phyloP scores from a whole-genome alignment of 116 monocot species.

The Phalaenopsis hybrid region DNA sequence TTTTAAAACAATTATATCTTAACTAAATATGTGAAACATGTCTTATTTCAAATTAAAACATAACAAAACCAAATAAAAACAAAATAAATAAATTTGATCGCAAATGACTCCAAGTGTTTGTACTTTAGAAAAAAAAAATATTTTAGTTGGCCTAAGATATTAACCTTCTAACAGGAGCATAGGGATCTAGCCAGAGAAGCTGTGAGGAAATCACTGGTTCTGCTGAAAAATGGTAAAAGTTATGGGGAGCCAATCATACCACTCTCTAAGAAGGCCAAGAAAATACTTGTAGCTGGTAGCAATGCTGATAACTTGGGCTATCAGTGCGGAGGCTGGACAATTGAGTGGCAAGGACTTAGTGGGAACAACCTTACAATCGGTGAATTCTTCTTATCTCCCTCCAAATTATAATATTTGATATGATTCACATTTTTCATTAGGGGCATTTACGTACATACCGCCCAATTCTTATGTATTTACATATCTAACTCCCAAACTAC shows the following conservation, averaged over 20 bases:
- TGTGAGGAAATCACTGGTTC: constrained; percentile 49
- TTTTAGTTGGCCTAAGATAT: not conserved
- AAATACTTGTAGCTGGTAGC: constrained; percentile 41
- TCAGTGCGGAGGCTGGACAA: constrained; percentile 60
- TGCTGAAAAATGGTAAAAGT: constrained; percentile 41
- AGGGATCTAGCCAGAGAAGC: constrained; percentile 40
- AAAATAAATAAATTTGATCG: too few species aligned
- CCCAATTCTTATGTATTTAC: too few species aligned
- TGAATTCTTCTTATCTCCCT: not conserved
- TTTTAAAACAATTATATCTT: too few species aligned
- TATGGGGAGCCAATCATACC: constrained; percentile 21
- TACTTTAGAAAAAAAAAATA: too few species aligned
- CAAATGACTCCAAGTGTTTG: too few species aligned
- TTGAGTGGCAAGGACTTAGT: constrained; percentile 40
- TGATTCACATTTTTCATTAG: not conserved
- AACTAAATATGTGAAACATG: too few species aligned
- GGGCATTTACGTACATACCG: too few species aligned
- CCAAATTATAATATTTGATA: not conserved
- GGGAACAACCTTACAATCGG: constrained; percentile 47
- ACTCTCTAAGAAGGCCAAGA: constrained; percentile 40
- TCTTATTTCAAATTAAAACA: too few species aligned
- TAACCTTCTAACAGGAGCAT: constrained; percentile 28
- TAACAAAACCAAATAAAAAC: too few species aligned
- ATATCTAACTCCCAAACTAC: too few species aligned
- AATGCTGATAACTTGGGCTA: constrained; percentile 51